Base-by-base conservation (phyloP, 2,329 filamentous ascomycete genomes). In the Paraphaeosphaeria sporulosa region DNA sequence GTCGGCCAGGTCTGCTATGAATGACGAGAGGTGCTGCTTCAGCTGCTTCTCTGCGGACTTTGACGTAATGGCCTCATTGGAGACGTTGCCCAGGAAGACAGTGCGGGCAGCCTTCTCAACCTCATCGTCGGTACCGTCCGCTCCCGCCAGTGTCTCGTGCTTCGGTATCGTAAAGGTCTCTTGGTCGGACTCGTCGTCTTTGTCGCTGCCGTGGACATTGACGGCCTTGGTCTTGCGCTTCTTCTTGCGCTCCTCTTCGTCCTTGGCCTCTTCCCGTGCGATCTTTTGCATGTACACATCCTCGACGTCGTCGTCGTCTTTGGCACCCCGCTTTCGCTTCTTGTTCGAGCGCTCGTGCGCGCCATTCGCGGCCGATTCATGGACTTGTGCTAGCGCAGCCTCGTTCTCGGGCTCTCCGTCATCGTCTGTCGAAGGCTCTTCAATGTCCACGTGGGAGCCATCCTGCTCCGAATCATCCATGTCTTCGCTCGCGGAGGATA, bases 71-170 rank as follows among this genome's bases (percentile, higher is more conserved):
- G 92, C 93, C 55, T 90, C 84, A 23, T 86, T 89, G 15, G 93
- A 93, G 48, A 99, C 92, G 72, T 99, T 99, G 71, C 91, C 91
- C 13, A 99, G 83, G 80, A 98, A 99, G 44, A 98, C 88, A 7
- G 95, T 99, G 58, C 95, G 90, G 59, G 87, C 87, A 9, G 94
- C 91, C 81, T 96, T 97, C 59, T 96, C 92, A 2, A 96, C 71
- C 65, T 96, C 91, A 23, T 82, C 79, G 54, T 77, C 75, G 54
- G 78, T 79, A 43, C 74, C 73, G 15, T 70, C 67, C 61, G 80
- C 60, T 67, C 71, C 66, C 63, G 79, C 62, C 67, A 80, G 49
- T 69, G 81, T 77, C 84, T 88, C 79, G 81, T 85, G 75, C 80
- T 81, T 75, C 4, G 81, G 82, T 10, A 82, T 65, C 75, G 77